Base-by-base conservation (phyloP, 139 green algal genomes). In the Asterochloris sp. region DNA sequence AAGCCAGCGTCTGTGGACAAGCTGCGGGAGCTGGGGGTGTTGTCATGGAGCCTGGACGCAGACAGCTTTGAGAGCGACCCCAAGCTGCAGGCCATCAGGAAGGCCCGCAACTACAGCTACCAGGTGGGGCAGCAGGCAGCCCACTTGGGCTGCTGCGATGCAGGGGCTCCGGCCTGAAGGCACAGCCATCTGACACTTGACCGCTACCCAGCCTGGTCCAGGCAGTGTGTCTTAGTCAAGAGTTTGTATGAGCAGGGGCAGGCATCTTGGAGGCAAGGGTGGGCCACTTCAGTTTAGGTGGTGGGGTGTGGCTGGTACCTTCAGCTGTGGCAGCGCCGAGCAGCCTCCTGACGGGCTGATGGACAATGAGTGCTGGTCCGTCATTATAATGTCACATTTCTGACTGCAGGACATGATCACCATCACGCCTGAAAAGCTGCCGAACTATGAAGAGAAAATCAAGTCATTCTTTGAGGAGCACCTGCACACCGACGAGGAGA, bases 391-490 rank as follows among this genome's bases (percentile, higher is more conserved):
- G 8, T 71, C 13, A 29, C 16, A 26, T 69, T 62, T 10, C 68
- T 17, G 21, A 83, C 16, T 69, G 64, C 91, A 96, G 90, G 94
- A 98, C 79, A 84, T 96, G 29, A 91, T 98, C 28, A 89, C 83
- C 13, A 88, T 96, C 28, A 91, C 88, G 0, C 90, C 88, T 12
- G 90, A 93, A 62, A 95, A 87, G 60, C 87, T 98, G 83, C 92
- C 94, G 0, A 82, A 88, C 15, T 98, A 98, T 77, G 94, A 98
- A 19, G 73, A 93, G 19, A 99, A 99, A 89, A 91, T 98, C 78
- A 98, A 98, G 86, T 90, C 68, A 9, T 99, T 99, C 80, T 99
- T 93, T 81, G 86, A 97, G 88, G 96, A 99, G 90, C 96, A 99
- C 87, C 92, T 99, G 61, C 96, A 99, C 83, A 88, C 85, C 13